Base-by-base conservation (phyloP, 2,329 filamentous ascomycete species). In the Thelonectria blattea region DNA sequence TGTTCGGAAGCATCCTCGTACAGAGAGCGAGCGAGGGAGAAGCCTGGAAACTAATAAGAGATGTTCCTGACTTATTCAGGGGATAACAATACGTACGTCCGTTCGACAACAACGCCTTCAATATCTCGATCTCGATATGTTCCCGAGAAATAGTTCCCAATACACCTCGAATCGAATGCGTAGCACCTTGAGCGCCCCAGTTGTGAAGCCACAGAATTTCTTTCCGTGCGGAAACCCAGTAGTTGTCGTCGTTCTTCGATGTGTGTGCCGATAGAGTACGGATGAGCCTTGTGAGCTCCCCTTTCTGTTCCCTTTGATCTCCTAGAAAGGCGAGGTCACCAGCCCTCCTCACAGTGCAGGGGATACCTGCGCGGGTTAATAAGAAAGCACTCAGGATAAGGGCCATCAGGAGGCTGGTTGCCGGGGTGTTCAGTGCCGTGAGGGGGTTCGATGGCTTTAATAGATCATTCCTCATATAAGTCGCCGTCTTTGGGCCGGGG, bases 131-230 rank as follows among this genome's bases (percentile, higher is more conserved):
- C 73, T 95, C 91, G 15, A 94, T 78, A 10, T 83, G 83, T 6
- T 85, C 83, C 55, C 78, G 81, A 14, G 83, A 76, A 3, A 95
- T 78, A 63, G 82, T 83, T 1, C 88, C 86, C 60, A 89, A 82
- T 2, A 90, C 78, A 20, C 91, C 90, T 10, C 86, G 78, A 20
- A 88, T 85, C 39, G 77, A 22, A 9, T 30, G 46, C 15, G 52
- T 27, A 30, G 24, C 64, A 3, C 65, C 42, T 3, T 84, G 80
- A 22, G 81, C 80, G 34, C 88, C 88, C 91, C 91, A 93, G 68
- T 84, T 83, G 71, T 88, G 86, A 30, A 94, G 79, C 91, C 91
- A 94, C 4, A 92, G 72, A 9, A 93, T 74, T 67, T 89, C 87
- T 43, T 83, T 83, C 58, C 90, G 83, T 12, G 85, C 82, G 54